Percentiles rank a stretch among this genome's conserved stretches.
phyloP scores from a whole-genome alignment of 2,329 filamentous ascomycete species.

The Zasmidium cellare region DNA sequence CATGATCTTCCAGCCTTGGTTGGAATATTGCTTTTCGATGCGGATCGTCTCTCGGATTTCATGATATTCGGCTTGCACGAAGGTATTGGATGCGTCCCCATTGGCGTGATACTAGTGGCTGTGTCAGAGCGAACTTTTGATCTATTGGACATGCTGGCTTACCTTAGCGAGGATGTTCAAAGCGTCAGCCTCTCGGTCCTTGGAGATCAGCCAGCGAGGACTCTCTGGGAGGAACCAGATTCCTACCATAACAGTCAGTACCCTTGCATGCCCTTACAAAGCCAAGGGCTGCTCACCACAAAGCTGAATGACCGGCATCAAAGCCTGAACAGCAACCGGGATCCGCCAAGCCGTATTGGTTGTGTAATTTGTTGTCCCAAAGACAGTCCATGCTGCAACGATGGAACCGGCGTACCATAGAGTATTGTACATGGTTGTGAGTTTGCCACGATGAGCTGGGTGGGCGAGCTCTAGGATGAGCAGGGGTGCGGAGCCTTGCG shows the following conservation, averaged over 20 bases:
- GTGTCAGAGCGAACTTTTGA: no score
- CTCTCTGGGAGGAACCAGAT: slow-evolving; percentile 59
- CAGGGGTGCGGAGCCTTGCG: slow-evolving; percentile 30
- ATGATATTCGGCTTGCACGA: slow-evolving; percentile 50
- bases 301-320: slow-evolving; percentile 11
- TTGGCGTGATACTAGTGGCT: slow-evolving; percentile 44
- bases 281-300: no score
- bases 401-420: slow-evolving; percentile 49
- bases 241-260: slow-evolving; percentile 48
- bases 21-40: slow-evolving; percentile 50
- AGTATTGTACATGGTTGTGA: slow-evolving; percentile 50
- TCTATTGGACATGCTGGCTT: neutral
- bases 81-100: slow-evolving; percentile 43
- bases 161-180: slow-evolving; percentile 53
- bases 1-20: slow-evolving; percentile 48
- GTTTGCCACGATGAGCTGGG: slow-evolving; percentile 50
- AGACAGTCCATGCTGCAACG: slow-evolving; percentile 49
- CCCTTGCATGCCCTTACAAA: no score
- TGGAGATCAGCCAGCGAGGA: slow-evolving; percentile 59
- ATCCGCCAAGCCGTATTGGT: slow-evolving; percentile 10
- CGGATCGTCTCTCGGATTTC: slow-evolving; percentile 53
- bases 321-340: neutral
- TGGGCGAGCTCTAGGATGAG: slow-evolving; percentile 46
- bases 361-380: slow-evolving; percentile 42
- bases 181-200: slow-evolving; percentile 53